phyloP scores from a whole-genome alignment of 192 early-diverging fungal genomes.

The Coemansia guatemalensis region DNA sequence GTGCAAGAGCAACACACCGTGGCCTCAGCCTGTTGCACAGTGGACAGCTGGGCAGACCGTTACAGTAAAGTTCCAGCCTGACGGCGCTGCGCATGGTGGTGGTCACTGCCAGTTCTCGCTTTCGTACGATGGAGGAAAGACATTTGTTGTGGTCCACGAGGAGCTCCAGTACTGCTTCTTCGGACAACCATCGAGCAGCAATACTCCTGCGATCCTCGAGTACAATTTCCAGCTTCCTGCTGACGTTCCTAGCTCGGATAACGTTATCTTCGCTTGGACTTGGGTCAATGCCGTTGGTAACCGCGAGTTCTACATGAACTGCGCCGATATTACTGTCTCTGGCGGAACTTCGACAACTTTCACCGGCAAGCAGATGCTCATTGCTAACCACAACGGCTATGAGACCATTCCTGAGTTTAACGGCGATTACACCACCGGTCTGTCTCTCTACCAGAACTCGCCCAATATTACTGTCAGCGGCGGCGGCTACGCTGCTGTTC shows the following conservation, averaged over 20 bases:
- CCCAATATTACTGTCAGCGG: constrained; percentile 40
- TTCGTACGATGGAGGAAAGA: constrained; percentile 58
- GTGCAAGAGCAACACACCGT: constrained; percentile 35
- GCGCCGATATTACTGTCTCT: constrained; percentile 66
- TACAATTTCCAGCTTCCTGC: constrained; percentile 57
- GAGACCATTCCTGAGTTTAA: constrained; percentile 57
- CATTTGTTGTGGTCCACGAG: constrained; percentile 55
- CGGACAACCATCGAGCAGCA: constrained; percentile 13
- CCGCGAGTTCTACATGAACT: constrained; percentile 74
- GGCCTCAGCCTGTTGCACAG: constrained; percentile 18
- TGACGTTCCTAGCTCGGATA: constrained; percentile 47
- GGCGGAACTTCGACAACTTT: constrained; percentile 34
- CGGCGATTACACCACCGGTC: constrained; percentile 36
- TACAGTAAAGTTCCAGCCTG: constrained; percentile 40
- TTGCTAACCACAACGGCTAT: constrained; percentile 57
- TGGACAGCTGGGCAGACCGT: constrained; percentile 55
- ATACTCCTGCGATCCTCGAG: constrained; percentile 9
- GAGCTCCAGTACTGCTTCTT: constrained; percentile 54
- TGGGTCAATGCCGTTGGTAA: constrained; percentile 74
- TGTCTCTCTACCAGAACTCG: constrained; percentile 27
- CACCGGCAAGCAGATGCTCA: constrained; percentile 55
- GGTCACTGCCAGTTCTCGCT: constrained; percentile 64
- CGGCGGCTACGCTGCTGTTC: constrained; percentile 12
- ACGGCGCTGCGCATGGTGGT: constrained; percentile 51
- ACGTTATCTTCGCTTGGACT: constrained; percentile 59